A percentile compares a stretch with the other conserved stretches of the same genome.
These are phyloP conservation scores for Phascolomyces articulosus DNA, from an alignment of 371 early-diverging fungal genomes.

Conservation along the genomic window DNA sequence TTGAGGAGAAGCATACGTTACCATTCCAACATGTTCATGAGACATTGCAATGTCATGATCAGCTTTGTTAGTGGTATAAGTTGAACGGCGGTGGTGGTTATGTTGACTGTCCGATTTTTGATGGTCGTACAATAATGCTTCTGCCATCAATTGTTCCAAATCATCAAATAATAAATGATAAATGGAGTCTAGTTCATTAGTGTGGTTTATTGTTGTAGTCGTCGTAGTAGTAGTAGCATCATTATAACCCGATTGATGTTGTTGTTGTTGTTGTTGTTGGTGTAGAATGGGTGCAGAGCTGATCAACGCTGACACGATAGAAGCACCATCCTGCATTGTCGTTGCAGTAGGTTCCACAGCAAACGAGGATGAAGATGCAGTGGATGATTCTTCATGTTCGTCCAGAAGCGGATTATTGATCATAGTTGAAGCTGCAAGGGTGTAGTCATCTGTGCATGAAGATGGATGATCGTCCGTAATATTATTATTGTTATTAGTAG, in stretches of 20 bases:
- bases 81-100: conserved; percentile 10
- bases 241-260: not conserved
- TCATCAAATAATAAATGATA: conserved; percentile 11
- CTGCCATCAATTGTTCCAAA: not conserved
- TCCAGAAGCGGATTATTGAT: not conserved
- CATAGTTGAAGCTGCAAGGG: not conserved
- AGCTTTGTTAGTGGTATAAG: not conserved
- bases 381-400: not conserved
- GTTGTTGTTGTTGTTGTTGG: conserved; percentile 1
- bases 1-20: not conserved
- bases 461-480: not conserved
- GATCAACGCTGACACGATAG: conserved; percentile 1
- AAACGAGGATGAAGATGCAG: not conserved
- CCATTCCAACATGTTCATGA: not conserved
- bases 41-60: not conserved
- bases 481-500: not conserved
- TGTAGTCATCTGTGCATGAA: not conserved
- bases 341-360: not conserved
- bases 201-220: no score
- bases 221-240: not conserved
- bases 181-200: conserved; percentile 5
- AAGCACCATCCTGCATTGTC: not conserved
- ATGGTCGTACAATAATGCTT: not conserved
- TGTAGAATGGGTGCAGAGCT: not conserved
- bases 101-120: not conserved